Percentiles rank a stretch among this genome's conserved stretches.
Evolutionary conservation across 768 basidiomycete species (phyloP).

Genomic region (Russula emetica): DNA sequence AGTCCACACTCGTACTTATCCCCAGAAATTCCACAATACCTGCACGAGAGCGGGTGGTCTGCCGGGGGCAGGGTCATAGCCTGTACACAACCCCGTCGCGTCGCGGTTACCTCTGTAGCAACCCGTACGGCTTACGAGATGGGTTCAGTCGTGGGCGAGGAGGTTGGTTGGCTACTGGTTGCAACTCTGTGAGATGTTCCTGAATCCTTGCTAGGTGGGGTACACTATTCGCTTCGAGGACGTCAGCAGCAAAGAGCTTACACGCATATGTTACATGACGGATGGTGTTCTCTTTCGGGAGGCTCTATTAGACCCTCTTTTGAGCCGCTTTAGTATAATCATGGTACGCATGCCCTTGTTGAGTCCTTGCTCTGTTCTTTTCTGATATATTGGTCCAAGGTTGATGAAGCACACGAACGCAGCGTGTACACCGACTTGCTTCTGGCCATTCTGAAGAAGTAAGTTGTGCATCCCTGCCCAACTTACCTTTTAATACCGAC

Average conservation of each 20-base stretch:
- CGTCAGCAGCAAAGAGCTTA: conserved; percentile 75
- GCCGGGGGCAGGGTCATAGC: conserved; percentile 76
- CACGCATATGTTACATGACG: conserved; percentile 92
- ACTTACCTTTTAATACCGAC: neutral
- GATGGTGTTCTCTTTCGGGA: conserved; percentile 98
- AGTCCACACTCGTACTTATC: neutral
- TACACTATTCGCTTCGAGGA: conserved; percentile 98
- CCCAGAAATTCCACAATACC: conserved; percentile 90
- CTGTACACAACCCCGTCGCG: conserved; percentile 89
- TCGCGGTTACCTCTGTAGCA: conserved; percentile 94
- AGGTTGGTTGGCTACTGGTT: conserved; percentile 59
- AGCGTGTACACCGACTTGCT: conserved; percentile 94
- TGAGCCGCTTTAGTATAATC: conserved; percentile 90
- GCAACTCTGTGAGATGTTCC: conserved; percentile 91
- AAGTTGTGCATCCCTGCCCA: neutral
- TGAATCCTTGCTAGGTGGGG: conserved; percentile 80
- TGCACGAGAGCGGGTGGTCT: conserved; percentile 93
- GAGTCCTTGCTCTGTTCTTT: neutral
- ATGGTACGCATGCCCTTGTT: conserved; percentile 57
- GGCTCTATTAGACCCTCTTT: conserved; percentile 83
- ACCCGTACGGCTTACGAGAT: conserved; percentile 89
- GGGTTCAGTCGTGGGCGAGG: conserved; percentile 82
- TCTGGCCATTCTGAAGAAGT: conserved; percentile 93
- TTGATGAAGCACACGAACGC: conserved; percentile 97
- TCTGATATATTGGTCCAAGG: conserved; percentile 41